phyloP scores from a whole-genome alignment of 768 basidiomycete species.

The Hebeloma cylindrosporum region DNA sequence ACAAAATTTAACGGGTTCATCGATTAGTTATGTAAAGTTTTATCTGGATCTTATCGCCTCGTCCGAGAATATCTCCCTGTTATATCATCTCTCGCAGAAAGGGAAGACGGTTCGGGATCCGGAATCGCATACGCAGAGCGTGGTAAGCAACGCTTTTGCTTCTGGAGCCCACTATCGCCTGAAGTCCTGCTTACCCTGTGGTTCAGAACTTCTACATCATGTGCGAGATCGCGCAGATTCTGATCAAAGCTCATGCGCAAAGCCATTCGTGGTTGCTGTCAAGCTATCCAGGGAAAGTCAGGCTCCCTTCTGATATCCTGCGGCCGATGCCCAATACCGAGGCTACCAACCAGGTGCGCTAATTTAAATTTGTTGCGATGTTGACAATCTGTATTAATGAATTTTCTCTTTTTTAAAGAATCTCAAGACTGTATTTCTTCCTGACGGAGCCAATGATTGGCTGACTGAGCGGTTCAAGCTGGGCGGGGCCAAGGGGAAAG shows the following conservation, averaged over 20 bases:
- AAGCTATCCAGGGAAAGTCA: slow-evolving; percentile 78
- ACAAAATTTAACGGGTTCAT: slow-evolving; percentile 7
- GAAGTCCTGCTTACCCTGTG: neutral
- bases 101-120: slow-evolving; percentile 87
- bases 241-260: slow-evolving; percentile 72
- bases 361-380: neutral
- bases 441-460: slow-evolving; percentile 58
- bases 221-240: slow-evolving; percentile 85
- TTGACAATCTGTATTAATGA: too few species aligned
- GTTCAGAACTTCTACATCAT: slow-evolving; percentile 84
- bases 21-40: slow-evolving; percentile 79
- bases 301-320: slow-evolving; percentile 81
- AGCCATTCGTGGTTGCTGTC: slow-evolving; percentile 71
- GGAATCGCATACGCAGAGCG: slow-evolving; percentile 63
- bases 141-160: slow-evolving; percentile 42
- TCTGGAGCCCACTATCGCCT: too few species aligned
- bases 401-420: slow-evolving; percentile 43
- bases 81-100: slow-evolving; percentile 80
- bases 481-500: slow-evolving; percentile 30
- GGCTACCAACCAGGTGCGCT: slow-evolving; percentile 57
- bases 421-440: slow-evolving; percentile 64
- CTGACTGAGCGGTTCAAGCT: slow-evolving; percentile 48
- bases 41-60: slow-evolving; percentile 78
- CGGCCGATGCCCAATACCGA: slow-evolving; percentile 66
- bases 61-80: slow-evolving; percentile 79